A percentile compares a stretch with the other conserved stretches of the same genome.
These are phyloP conservation scores for Exophiala calicioides DNA, from an alignment of 2,329 filamentous ascomycete genomes.

Conservation along the genomic window DNA sequence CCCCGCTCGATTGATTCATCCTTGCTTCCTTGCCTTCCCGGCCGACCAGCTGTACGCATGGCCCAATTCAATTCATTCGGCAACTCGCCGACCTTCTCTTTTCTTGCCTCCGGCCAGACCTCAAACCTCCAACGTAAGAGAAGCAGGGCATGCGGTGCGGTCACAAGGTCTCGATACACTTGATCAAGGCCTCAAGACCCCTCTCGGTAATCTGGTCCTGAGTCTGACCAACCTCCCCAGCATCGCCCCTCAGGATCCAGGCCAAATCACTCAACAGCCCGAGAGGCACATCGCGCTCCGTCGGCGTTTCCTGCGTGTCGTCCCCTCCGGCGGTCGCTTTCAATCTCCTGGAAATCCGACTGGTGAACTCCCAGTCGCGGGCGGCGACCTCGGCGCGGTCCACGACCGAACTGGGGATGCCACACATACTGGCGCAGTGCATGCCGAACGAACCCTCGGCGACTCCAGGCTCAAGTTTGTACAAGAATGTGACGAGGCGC, in stretches of 20 bases:
- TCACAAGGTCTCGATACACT: slow-evolving; percentile 25
- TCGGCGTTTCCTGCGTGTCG: slow-evolving; percentile 58
- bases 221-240: slow-evolving; percentile 26
- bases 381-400: slow-evolving; percentile 85
- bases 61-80: no score
- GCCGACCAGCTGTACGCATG: no score
- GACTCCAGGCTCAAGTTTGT: slow-evolving; percentile 88
- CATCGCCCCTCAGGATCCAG: slow-evolving; percentile 23
- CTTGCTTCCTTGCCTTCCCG: no score
- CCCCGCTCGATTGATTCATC: no score
- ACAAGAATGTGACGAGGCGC: slow-evolving; percentile 90
- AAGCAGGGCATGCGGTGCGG: no score
- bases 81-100: no score
- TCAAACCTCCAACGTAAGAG: no score
- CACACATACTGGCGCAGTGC: slow-evolving; percentile 98
- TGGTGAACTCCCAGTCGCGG: slow-evolving; percentile 92
- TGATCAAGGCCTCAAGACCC: slow-evolving; percentile 58
- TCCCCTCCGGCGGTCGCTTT: slow-evolving; percentile 57
- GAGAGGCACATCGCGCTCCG: slow-evolving; percentile 31
- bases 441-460: slow-evolving; percentile 97
- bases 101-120: no score
- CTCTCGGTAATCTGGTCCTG: slow-evolving; percentile 51
- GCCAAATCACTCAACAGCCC: slow-evolving; percentile 31
- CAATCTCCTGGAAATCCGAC: slow-evolving; percentile 81
- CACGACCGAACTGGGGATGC: slow-evolving; percentile 80